Conservation (phyloP, 495 filamentous ascomycete genomes). For the Aspergillus sclerotioniger region DNA sequence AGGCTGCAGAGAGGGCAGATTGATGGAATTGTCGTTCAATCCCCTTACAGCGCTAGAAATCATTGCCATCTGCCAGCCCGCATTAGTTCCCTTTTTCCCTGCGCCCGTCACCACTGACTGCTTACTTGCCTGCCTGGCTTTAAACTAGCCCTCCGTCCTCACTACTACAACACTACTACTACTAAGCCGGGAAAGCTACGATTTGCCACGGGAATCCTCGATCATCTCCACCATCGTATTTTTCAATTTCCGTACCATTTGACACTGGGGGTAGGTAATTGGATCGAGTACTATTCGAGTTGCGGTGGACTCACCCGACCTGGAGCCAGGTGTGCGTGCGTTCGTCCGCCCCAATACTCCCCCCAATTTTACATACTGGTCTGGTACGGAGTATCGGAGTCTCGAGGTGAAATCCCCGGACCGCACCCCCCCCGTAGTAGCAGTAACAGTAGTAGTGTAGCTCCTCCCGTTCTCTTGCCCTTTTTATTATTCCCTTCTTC, state of each 20-base stretch:
- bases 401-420: constrained; percentile 25
- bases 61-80: not conserved
- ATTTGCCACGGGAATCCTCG: constrained; percentile 30
- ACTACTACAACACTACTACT: not conserved
- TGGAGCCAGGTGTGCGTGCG: not conserved
- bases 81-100: constrained; percentile 1
- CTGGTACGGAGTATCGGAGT: constrained; percentile 19
- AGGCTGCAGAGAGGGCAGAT: too few relatives aligned
- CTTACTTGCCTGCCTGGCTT: not conserved
- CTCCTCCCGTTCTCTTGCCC: constrained; percentile 19
- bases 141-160: not conserved
- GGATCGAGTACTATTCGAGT: constrained; percentile 7
- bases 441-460: constrained; percentile 8
- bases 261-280: not conserved
- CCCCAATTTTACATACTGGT: constrained; percentile 10
- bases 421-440: constrained; percentile 33
- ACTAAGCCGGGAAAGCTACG: constrained; percentile 17
- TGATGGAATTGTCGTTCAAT: too few relatives aligned
- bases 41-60: not conserved
- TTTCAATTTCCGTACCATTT: constrained; percentile 22
- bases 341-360: constrained; percentile 17
- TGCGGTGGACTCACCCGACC: constrained; percentile 1
- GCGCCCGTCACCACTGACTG: not conserved
- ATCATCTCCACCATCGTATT: constrained; percentile 32
- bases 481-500: constrained; percentile 25